Base-by-base conservation (phyloP, 306 rosid genomes). In the Medicago truncatula region DNA sequence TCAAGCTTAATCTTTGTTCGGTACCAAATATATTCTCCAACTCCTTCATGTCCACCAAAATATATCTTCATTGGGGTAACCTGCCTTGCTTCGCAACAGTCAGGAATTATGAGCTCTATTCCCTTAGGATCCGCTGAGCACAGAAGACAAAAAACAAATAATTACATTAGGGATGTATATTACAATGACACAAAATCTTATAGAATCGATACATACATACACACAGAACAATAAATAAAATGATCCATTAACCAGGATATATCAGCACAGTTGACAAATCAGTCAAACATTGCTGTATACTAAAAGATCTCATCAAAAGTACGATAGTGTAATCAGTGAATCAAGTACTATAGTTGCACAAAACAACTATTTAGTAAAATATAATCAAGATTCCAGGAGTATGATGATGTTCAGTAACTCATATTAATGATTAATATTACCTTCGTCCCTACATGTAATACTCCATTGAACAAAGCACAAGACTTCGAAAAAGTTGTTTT, bases 41-140 rank as follows among this genome's bases (percentile, higher is more conserved):
- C 78, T 59, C 96, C 99, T 86, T 95, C 97, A 73, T 87, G 88
- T 65, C 99, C 99, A 46, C 99, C 99, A 78, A 95, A 89, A 90
- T 95, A 95, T 56, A 66, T 74, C 78, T 82, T 89, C 44, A 52
- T 38, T 3, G 93, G 97, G 73, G 79, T 75, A 57, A 88, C 65
- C 75, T 84, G 91, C 76, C 66, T 74, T 61, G 77, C 86, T 81
- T 95, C 96, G 8, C 78, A 78, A 78, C 99, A 89, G 34, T 90
- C 96, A 31, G 97, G 89, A 76, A 95, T 86, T 70, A 54, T 77
- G 70, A 95, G 97, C 39, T 92, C 90, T 80, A 85, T 73, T 83
- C 99, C 99, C 41, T 66, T 70, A 60, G 99, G 99, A 72, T 90
- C 91, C 82, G 90, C 99, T 95, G 82, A 59, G 34, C 47, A 57